Conservation (phyloP, 257 asterid genomes). For the Dorcoceras hygrometricum region DNA sequence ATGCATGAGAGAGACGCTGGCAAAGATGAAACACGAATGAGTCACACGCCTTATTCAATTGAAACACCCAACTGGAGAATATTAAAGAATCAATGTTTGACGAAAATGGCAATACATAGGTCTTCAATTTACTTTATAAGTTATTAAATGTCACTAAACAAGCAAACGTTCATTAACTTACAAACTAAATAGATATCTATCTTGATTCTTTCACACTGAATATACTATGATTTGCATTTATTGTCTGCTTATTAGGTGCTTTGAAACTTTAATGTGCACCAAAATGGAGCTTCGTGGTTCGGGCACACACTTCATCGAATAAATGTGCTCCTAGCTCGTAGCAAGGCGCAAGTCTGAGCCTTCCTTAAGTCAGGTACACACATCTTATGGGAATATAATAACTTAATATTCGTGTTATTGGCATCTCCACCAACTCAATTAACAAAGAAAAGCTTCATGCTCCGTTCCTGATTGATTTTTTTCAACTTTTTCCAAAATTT, state of each 20-base stretch:
- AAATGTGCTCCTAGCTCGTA: not conserved
- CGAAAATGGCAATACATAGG: not conserved
- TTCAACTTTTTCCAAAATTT: not conserved
- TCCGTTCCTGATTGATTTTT: not conserved
- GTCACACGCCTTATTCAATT: not conserved
- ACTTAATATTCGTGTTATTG: not conserved
- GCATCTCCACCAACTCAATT: conserved; percentile 2
- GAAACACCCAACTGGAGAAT: not conserved
- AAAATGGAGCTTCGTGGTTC: not conserved
- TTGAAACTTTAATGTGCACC: not conserved
- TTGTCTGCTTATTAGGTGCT: not conserved
- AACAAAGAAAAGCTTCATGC: not conserved
- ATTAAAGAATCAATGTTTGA: not conserved
- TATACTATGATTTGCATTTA: not conserved
- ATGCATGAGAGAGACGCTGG: not conserved
- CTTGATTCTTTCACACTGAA: not conserved
- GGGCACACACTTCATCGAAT: not conserved
- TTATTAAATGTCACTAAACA: not conserved
- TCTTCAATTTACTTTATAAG: not conserved
- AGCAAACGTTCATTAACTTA: not conserved
- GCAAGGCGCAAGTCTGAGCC: not conserved
- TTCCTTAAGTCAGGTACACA: not conserved
- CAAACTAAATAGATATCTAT: no score
- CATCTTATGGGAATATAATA: no score
- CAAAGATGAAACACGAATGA: not conserved